Evolutionary conservation across 192 early-diverging fungal species (phyloP).

Genomic region (Umbelopsis isabellina): DNA sequence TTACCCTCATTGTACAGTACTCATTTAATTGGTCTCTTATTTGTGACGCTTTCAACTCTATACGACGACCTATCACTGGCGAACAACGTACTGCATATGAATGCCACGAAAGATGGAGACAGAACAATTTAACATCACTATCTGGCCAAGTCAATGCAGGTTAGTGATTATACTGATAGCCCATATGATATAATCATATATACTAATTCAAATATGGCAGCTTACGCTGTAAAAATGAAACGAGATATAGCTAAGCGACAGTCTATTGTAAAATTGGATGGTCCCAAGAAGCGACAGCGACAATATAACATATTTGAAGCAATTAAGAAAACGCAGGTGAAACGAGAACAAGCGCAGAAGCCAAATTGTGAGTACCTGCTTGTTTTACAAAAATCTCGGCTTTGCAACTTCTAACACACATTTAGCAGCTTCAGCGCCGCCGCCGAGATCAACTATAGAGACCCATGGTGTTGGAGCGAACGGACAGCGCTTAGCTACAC

Average conservation of each 20-base stretch:
- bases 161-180: constrained; percentile 11
- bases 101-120: constrained; percentile 63
- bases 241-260: constrained; percentile 41
- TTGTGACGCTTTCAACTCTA: constrained; percentile 59
- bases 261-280: constrained; percentile 31
- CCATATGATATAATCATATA: neutral
- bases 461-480: constrained; percentile 35
- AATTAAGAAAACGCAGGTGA: constrained; percentile 63
- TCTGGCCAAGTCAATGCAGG: constrained; percentile 42
- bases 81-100: constrained; percentile 66
- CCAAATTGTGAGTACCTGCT: constrained; percentile 26
- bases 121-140: constrained; percentile 49
- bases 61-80: constrained; percentile 50
- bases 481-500: constrained; percentile 43
- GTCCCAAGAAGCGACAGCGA: constrained; percentile 44
- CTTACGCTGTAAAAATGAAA: constrained; percentile 41
- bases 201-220: constrained; percentile 4
- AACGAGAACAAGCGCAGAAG: constrained; percentile 52
- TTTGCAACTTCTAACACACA: neutral
- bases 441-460: constrained; percentile 47
- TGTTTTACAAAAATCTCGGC: neutral
- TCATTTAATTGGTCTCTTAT: constrained; percentile 72
- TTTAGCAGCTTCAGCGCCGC: constrained; percentile 35
- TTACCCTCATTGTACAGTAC: constrained; percentile 55
- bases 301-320: constrained; percentile 62